A percentile compares a stretch with the other conserved stretches of the same genome.
Conservation (phyloP, 2,329 filamentous ascomycete genomes). For the Dactylellina cionopaga region DNA sequence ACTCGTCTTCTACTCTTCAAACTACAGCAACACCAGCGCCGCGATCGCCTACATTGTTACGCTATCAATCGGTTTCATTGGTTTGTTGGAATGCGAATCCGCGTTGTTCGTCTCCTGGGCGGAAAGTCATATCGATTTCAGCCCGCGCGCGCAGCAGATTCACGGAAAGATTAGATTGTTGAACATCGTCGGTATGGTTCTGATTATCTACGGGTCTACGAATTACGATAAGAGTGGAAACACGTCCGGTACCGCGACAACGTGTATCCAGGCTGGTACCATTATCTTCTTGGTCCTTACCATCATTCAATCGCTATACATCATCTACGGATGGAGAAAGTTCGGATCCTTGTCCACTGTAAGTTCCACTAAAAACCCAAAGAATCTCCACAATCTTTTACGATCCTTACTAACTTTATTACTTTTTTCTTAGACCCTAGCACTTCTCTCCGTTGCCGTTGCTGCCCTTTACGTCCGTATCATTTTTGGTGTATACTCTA, state of each 20-base stretch:
- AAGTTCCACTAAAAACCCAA: background rate
- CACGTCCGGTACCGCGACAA: background rate
- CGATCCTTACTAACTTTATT: background rate
- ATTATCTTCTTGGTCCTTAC: conserved; percentile 43
- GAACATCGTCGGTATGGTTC: conserved; percentile 28
- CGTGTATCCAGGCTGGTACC: conserved; percentile 44
- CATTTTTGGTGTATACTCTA: conserved; percentile 44
- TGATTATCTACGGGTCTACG: conserved; percentile 36
- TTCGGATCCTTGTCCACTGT: conserved; percentile 6
- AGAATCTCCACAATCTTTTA: too few species aligned
- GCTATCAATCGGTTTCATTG: conserved; percentile 44
- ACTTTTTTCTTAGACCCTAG: conserved; percentile 9
- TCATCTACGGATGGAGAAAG: conserved; percentile 24
- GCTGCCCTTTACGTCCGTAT: conserved; percentile 38
- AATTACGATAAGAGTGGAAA: conserved; percentile 5
- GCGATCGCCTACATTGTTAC: conserved; percentile 44
- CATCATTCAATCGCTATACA: conserved; percentile 29
- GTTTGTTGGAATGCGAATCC: conserved; percentile 41
- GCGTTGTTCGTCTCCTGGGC: conserved; percentile 45
- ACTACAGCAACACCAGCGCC: conserved; percentile 34
- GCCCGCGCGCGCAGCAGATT: conserved; percentile 16
- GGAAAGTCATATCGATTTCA: conserved; percentile 31
- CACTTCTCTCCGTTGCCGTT: conserved; percentile 7
- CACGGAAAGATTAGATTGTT: conserved; percentile 42
- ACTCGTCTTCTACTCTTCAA: conserved; percentile 44